These are phyloP conservation scores for Conticribra guillardii DNA, from an alignment of 108 stramenopile genomes.

Conservation along the genomic window DNA sequence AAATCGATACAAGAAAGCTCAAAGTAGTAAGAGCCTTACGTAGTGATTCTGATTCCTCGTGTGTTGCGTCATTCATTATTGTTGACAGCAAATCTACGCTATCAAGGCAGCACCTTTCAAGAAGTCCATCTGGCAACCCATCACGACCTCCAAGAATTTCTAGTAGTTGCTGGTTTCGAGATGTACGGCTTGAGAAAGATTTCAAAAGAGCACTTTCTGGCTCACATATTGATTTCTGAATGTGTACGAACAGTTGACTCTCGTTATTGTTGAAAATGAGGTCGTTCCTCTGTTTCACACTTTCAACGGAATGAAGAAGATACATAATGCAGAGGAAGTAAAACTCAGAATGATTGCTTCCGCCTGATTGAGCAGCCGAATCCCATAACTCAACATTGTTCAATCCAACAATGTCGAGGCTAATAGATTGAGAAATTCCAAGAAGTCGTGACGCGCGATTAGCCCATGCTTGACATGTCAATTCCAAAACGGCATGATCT, in stretches of 20 bases:
- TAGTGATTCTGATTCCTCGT: background rate
- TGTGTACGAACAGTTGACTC: slow-evolving; percentile 44
- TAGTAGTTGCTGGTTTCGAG: slow-evolving; percentile 24
- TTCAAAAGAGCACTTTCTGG: slow-evolving; percentile 25
- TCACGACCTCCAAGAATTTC: slow-evolving; percentile 33
- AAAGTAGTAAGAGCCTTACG: slow-evolving; percentile 23
- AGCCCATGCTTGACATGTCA: slow-evolving; percentile 53
- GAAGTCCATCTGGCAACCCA: slow-evolving; percentile 12
- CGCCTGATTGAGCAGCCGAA: background rate
- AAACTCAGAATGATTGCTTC: slow-evolving; percentile 28
- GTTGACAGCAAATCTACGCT: slow-evolving; percentile 30
- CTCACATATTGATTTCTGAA: slow-evolving; percentile 42
- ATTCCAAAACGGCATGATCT: slow-evolving; percentile 37
- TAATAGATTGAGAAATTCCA: slow-evolving; percentile 30
- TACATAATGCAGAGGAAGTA: slow-evolving; percentile 49
- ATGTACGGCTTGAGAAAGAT: slow-evolving; percentile 27
- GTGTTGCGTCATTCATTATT: slow-evolving; percentile 7
- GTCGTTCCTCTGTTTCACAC: slow-evolving; percentile 12
- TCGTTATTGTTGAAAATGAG: slow-evolving; percentile 21
- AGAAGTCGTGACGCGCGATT: slow-evolving; percentile 55
- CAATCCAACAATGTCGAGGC: slow-evolving; percentile 49
- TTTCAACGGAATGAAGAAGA: slow-evolving; percentile 48
- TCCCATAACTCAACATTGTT: slow-evolving; percentile 47
- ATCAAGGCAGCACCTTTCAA: slow-evolving; percentile 20
- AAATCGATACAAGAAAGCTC: slow-evolving; percentile 29